Base-by-base conservation (phyloP, 2,329 filamentous ascomycete genomes). In the Aspergillus texensis region DNA sequence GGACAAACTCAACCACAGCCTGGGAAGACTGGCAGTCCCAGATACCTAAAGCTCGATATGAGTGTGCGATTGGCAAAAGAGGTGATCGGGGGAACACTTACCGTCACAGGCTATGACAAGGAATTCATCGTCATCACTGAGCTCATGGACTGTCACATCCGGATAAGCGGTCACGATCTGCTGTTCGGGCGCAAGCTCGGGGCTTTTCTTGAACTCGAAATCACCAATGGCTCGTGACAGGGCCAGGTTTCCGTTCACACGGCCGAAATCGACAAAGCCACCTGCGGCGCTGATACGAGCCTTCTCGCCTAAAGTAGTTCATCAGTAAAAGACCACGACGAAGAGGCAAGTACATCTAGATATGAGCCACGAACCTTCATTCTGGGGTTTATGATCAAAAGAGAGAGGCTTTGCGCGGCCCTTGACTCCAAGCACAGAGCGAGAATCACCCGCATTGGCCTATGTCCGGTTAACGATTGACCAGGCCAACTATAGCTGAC, bases 1-100 rank as follows among this genome's bases (percentile, higher is more conserved):
- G 88, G 68, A 98, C 95, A 77, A 99, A 99, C 80, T 99, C 95
- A 71, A 98, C 84, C 39, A 99, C 95, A 45, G 94, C 92, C 83
- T 99, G 95, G 53, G 95, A 99, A 62, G 95, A 97, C 79, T 98
- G 95, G 79, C 95, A 98, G 81, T 99, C 95, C 95, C 95, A 99
- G 79, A 99, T 99, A 79, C 95, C 95, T 99, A 74, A 54, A 58
- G 30, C 21, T 32, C 48, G 9, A 34, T n/a, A 30, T 61, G 45
- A 55, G 65, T 66, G 52, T 63, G 45, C 30, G 58, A 34, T 28
- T 12, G 45, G 6, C 45, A 28, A 39, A n/a, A 52, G 45, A 34
- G 48, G 19, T 19, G 30, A 32, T 24, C 9, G 28, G 2, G 6
- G 28, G 11, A 24, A 32, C 32, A 81, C 90, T 75, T 81, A 96